Base-by-base conservation (phyloP, 768 basidiomycete species). In the Mycena indigotica region DNA sequence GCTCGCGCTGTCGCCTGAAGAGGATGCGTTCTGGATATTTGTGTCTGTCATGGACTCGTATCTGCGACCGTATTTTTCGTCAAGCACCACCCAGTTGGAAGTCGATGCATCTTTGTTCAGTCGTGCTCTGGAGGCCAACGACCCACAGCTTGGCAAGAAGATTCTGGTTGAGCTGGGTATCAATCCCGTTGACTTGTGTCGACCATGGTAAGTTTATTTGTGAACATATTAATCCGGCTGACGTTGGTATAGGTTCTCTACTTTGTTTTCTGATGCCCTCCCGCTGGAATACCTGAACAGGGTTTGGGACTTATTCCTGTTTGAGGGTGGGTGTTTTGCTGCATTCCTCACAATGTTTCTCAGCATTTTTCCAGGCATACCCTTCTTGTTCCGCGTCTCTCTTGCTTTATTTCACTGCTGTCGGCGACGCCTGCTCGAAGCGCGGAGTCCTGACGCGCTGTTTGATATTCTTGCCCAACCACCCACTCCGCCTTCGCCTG, bases 11-110 rank as follows among this genome's bases (percentile, higher is more conserved):
- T 83, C 89, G 0, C 92, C 91, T 0, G 91, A 94, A 61, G 92
- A 94, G 68, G 92, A 94, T 62, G 91, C 89, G 0, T 94, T 94
- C 69, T 94, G 91, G 91, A 93, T 89, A 19, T 93, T 93, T 67
- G 80, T 90, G 1, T 91, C 90, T 2, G 73, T 93, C 61, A 94
- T 94, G 91, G 90, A 93, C 63, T 81, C 83, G 1, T 86, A 92
- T 62, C 75, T 93, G n/a, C 86, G 91, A 1, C 77, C 86, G 0
- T 92, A 92, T 69, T 94, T 91, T 67, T 82, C 87, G 32, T 66
- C 78, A 3, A 79, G 72, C 50, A 73, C 78, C 2, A 75, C 78
- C 2, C 89, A 91, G 68, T 73, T 91, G 54, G 91, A 92, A 62
- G 86, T 93, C 6, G 92, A 93, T 57, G 81, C 89, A 0, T 77